Conservation (phyloP, 345 rosid species). For the Eucalyptus guilfoylei region DNA sequence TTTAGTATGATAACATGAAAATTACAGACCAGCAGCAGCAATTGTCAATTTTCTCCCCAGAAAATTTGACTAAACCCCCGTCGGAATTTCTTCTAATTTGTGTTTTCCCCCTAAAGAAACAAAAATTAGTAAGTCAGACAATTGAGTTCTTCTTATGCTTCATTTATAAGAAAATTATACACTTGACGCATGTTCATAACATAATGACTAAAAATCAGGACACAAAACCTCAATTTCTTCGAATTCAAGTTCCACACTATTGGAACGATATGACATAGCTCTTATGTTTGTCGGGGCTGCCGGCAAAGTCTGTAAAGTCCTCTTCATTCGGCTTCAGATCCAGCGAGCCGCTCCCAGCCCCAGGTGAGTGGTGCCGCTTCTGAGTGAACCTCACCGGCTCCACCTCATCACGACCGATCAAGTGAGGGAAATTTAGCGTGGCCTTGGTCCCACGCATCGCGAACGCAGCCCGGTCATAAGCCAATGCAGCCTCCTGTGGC, state of each 20-base stretch:
- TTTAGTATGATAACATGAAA: not conserved
- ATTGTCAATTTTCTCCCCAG: not conserved
- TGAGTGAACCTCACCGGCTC: not conserved
- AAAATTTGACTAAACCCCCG: not conserved
- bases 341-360: not conserved
- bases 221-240: not conserved
- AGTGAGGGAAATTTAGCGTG: not conserved
- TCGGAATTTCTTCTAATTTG: not conserved
- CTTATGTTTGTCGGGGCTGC: not conserved
- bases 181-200: not conserved
- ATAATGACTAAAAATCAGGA: not conserved
- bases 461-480: not conserved
- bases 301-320: not conserved
- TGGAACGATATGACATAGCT: not conserved
- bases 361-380: not conserved
- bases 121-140: no score
- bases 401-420: not conserved
- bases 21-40: not conserved
- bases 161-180: not conserved
- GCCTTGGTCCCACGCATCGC: not conserved
- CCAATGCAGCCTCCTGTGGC: constrained; percentile 33
- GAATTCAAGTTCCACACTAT: not conserved
- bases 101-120: not conserved
- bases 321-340: not conserved
- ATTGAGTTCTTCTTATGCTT: not conserved